Evolutionary conservation across 2,329 filamentous ascomycete genomes (phyloP), one percentile per base, ranked within the genome.

Genomic region (Drechslerella stenobrocha): DNA sequence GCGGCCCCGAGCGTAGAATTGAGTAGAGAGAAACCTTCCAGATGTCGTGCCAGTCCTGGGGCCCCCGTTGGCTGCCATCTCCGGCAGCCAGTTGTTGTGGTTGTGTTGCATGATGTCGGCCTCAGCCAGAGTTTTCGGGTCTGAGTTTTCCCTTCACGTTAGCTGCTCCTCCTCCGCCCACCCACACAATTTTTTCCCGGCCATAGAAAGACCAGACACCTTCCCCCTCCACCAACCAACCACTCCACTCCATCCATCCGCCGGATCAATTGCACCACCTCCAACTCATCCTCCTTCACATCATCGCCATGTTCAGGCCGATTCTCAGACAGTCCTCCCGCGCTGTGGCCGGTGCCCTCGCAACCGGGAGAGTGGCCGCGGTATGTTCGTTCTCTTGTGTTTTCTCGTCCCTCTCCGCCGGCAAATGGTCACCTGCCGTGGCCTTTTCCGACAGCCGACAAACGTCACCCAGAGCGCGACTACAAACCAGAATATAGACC

Each of bases 301-400:
- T 78, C 76, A 77, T 78, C 82, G 77, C 79, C 79, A 96, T 97
- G 92, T 95, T 96, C 85, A 90, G 92, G 83, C 95, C 89, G 87
- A 91, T 92, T 83, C 85, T 97, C 82, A 87, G 91, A 83, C 90
- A 95, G 84, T 95, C 90, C 80, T 88, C 88, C 83, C 90, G 91
- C 84, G 88, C 89, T 81, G 89, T 92, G 81, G 64, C 64, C 57
- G 88, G 89, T 83, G 90, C 89, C 82, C 85, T 95, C 82, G 89
- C 90, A 87, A 88, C 89, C 78, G 84, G 88, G 77, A 86, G 89
- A 84, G 89, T 90, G 84, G 86, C 95, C 82, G 87, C 87, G 82
- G 93, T 97, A 91, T 87, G 92, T 95, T 79, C 44, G 30, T 50
- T 55, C 35, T 48, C 37, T 55, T 77, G n/a, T n/a, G n/a, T n/a